Base-by-base conservation (phyloP, 768 basidiomycete species). In the Roridomyces roridus region DNA sequence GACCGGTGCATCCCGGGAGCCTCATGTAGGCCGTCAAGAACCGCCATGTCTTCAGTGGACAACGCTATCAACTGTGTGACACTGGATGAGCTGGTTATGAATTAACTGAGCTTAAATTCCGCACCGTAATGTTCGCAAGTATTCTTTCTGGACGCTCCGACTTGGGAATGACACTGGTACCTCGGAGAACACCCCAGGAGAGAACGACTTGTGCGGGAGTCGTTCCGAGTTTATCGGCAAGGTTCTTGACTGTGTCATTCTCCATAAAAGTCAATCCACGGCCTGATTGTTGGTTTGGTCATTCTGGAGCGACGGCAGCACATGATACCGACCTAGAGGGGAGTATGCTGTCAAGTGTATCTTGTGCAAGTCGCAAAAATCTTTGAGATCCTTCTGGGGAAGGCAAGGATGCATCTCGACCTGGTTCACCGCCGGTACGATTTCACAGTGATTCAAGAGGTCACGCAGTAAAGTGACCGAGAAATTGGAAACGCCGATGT, bases 151-250 rank as follows among this genome's bases (percentile, higher is more conserved):
- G 62, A 53, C 81, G 63, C 68, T 83, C 81, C 35, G 76, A 81
- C 74, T 89, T 89, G 29, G 88, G 88, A 62, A 89, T 78, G 49
- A 86, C 80, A 20, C 80, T 76, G 31, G 86, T 80, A 6, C 82
- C 82, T 20, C 84, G 80, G 65, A 87, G 84, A 15, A 83, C 82
- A 6, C 80, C 83, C 88, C 88, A 89, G 59, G 83, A 77, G 17
- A 89, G 71, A 25, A 87, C 67, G 18, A 88, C 78, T 66, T 87
- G 85, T 4, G 85, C 82, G 2, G 74, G 63, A 1, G 76, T 72
- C 15, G 64, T 65, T 28, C 63, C 57, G 44, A 74, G 60, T 46
- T 74, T 74, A 18, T 69, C 58, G 1, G 79, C 78, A 9, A 82
- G 63, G 1, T 39, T 49, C 12, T 57, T 46, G 43, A 80, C 53